Evolutionary conservation across 345 rosid genomes (phyloP).

Genomic region (Lepidium sativum): DNA sequence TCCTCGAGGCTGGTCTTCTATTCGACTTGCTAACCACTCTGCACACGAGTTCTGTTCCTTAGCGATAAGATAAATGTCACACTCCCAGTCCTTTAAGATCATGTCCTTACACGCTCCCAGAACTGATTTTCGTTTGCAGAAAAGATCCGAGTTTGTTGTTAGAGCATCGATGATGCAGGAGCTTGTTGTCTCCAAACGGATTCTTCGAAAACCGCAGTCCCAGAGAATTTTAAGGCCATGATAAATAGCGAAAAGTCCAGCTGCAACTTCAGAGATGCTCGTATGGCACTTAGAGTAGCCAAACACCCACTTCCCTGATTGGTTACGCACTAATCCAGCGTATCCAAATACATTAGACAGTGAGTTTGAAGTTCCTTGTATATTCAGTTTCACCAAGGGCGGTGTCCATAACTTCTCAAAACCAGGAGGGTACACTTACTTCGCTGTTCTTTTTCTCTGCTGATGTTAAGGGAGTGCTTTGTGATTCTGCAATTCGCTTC

Average conservation of each 20-base stretch:
- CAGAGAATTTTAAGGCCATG: slow-evolving; percentile 40
- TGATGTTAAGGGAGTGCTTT: neutral
- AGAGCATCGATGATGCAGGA: slow-evolving; percentile 24
- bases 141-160: neutral
- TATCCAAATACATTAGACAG: slow-evolving; percentile 20
- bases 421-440: slow-evolving; percentile 19
- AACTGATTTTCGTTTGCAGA: slow-evolving; percentile 17
- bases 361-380: slow-evolving; percentile 21
- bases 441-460: neutral
- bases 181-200: slow-evolving; percentile 34
- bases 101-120: slow-evolving; percentile 31
- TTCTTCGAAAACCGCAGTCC: slow-evolving; percentile 36
- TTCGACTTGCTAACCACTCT: slow-evolving; percentile 30
- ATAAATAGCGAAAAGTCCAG: slow-evolving; percentile 44
- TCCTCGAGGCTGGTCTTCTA: slow-evolving; percentile 5
- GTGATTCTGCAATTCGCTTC: neutral
- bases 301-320: slow-evolving; percentile 45
- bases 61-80: slow-evolving; percentile 18
- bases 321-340: slow-evolving; percentile 43
- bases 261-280: neutral
- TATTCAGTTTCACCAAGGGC: slow-evolving; percentile 40
- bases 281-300: slow-evolving; percentile 37
- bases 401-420: slow-evolving; percentile 16
- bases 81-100: slow-evolving; percentile 37
- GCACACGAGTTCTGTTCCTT: slow-evolving; percentile 36